phyloP scores from a whole-genome alignment of 2,329 filamentous ascomycete genomes.

The Trichophyton schoenleinii region DNA sequence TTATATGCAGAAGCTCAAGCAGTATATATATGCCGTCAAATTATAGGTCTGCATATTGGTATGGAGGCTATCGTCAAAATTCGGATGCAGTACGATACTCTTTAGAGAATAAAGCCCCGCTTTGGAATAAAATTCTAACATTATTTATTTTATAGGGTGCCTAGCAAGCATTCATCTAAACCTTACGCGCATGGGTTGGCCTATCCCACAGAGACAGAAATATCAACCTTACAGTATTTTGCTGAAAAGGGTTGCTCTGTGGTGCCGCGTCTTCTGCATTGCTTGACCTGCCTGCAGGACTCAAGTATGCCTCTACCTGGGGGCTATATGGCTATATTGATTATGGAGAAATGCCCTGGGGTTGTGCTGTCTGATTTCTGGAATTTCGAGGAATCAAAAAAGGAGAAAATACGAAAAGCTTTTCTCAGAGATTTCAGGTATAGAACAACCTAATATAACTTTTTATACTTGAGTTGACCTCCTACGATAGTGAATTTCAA shows the following conservation, averaged over 20 bases:
- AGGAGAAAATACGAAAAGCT: constrained; percentile 7
- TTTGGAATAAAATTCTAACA: too few relatives aligned
- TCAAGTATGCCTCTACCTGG: constrained; percentile 4
- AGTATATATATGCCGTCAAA: constrained; percentile 6
- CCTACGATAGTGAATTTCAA: neutral
- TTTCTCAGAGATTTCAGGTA: constrained; percentile 3
- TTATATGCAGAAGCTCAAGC: constrained; percentile 1
- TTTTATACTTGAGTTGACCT: neutral
- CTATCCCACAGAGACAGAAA: neutral
- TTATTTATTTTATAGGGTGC: neutral
- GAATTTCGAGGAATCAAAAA: neutral
- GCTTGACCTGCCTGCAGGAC: neutral
- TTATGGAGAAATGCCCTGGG: constrained; percentile 11
- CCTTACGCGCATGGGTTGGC: neutral
- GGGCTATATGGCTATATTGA: constrained; percentile 7
- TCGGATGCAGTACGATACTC: constrained; percentile 8
- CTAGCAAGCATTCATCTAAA: neutral
- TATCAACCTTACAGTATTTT: neutral
- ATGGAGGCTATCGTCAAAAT: constrained; percentile 9
- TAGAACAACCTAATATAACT: neutral
- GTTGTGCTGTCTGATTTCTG: constrained; percentile 6
- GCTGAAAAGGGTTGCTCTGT: constrained; percentile 2
- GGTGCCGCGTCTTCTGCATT: constrained; percentile 2
- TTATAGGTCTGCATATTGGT: neutral
- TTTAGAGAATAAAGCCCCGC: neutral